Percentiles rank a stretch among this genome's conserved stretches.
phyloP scores from a whole-genome alignment of 2,329 filamentous ascomycete genomes.

The Blastomyces percursus region DNA sequence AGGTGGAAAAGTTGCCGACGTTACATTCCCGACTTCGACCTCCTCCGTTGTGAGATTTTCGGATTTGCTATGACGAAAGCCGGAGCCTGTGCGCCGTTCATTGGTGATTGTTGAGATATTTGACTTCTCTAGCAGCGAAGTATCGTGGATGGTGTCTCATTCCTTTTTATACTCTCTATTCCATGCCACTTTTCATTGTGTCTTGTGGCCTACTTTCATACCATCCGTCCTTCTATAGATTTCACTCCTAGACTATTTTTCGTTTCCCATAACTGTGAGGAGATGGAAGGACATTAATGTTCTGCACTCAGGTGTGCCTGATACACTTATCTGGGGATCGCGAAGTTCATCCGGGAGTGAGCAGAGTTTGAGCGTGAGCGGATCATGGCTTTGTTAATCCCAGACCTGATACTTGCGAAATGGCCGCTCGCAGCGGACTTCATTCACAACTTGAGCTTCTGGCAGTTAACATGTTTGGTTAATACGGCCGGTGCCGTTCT shows the following conservation, averaged over 20 bases:
- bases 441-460: background rate
- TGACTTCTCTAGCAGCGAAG: background rate
- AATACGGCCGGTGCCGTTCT: background rate
- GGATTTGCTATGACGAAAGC: background rate
- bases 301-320: background rate
- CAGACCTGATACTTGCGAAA: background rate
- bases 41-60: background rate
- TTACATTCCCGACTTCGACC: background rate
- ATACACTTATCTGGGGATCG: background rate
- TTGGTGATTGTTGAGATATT: too few relatives aligned
- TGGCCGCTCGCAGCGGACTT: background rate
- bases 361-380: background rate
- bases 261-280: background rate
- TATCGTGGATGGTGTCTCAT: background rate
- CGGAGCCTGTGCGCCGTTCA: background rate
- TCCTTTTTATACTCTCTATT: background rate
- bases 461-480: background rate
- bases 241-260: background rate
- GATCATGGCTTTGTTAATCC: background rate
- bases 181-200: background rate
- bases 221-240: background rate
- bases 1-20: background rate
- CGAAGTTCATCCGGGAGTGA: background rate
- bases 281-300: background rate
- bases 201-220: background rate